These are phyloP conservation scores for Conticribra guillardii DNA, from an alignment of 108 stramenopile species.

Conservation along the genomic window DNA sequence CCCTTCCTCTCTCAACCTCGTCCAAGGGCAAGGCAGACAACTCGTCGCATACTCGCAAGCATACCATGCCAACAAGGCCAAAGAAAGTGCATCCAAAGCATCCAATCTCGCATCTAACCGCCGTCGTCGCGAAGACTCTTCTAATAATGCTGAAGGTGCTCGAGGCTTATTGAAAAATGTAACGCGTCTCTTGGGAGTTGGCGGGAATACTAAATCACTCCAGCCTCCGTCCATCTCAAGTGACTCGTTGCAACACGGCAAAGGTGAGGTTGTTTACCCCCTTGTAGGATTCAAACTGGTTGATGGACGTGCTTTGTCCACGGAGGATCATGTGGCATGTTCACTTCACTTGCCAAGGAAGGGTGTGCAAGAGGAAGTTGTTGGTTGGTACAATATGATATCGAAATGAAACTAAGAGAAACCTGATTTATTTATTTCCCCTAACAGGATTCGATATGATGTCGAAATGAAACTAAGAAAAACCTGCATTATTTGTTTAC, in stretches of 20 bases:
- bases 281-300: conserved; percentile 18
- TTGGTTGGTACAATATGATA: conserved; percentile 4
- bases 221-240: too few species aligned
- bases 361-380: conserved; percentile 9
- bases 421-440: too few species aligned
- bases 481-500: too few species aligned
- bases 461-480: too few species aligned
- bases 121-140: conserved; percentile 17
- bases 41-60: conserved; percentile 53
- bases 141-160: too few species aligned
- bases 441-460: too few species aligned
- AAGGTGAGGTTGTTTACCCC: conserved; percentile 18
- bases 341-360: conserved; percentile 4
- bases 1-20: conserved; percentile 20
- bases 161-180: too few species aligned
- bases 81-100: conserved; percentile 41
- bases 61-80: conserved; percentile 36
- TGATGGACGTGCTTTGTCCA: conserved; percentile 18
- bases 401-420: too few species aligned
- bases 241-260: neutral
- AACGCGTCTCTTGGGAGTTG: too few species aligned
- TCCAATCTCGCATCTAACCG: conserved; percentile 36
- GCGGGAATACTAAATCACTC: too few species aligned
- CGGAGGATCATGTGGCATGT: conserved; percentile 7
- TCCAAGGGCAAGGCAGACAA: conserved; percentile 44